phyloP scores from a whole-genome alignment of 306 rosid species.

The Prunus mume region DNA sequence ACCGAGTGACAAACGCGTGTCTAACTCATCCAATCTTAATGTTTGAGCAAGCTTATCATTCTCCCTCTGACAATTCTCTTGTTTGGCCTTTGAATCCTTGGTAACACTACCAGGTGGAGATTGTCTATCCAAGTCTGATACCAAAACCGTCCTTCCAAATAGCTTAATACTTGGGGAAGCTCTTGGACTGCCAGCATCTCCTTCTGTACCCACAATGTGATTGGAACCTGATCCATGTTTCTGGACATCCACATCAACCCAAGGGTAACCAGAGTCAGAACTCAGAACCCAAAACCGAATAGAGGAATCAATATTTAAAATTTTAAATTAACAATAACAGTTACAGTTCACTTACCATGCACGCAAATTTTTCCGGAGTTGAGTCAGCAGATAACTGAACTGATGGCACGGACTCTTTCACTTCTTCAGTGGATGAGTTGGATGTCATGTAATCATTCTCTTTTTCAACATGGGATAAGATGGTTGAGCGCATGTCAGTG shows the following conservation, averaged over 20 bases:
- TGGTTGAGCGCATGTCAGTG: constrained; percentile 50
- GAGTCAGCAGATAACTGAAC: constrained; percentile 26
- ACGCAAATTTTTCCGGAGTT: constrained; percentile 24
- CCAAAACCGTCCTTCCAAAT: constrained; percentile 70
- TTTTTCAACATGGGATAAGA: constrained; percentile 44
- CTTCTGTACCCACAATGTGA: constrained; percentile 25
- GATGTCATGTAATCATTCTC: constrained; percentile 50
- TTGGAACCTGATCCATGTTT: constrained; percentile 45
- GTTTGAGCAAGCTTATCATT: constrained; percentile 36
- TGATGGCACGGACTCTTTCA: constrained; percentile 34
- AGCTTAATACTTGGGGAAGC: constrained; percentile 55
- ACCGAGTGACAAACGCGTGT: constrained; percentile 44
- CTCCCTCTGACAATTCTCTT: constrained; percentile 19
- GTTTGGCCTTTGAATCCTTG: constrained; percentile 24
- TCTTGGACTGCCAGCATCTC: constrained; percentile 24
- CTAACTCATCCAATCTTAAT: constrained; percentile 32
- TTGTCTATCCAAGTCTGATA: constrained; percentile 38
- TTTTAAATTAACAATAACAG: constrained; percentile 5
- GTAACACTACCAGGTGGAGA: constrained; percentile 17
- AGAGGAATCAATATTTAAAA: constrained; percentile 11
- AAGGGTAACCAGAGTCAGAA: neutral
- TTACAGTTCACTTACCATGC: constrained; percentile 46
- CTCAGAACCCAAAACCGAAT: neutral
- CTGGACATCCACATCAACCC: constrained; percentile 42
- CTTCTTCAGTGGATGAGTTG: constrained; percentile 46